A percentile compares a stretch with the other conserved stretches of the same genome.
Evolutionary conservation across 1,139 yeast genomes (phyloP).

Genomic region (Lipomyces yarrowii): DNA sequence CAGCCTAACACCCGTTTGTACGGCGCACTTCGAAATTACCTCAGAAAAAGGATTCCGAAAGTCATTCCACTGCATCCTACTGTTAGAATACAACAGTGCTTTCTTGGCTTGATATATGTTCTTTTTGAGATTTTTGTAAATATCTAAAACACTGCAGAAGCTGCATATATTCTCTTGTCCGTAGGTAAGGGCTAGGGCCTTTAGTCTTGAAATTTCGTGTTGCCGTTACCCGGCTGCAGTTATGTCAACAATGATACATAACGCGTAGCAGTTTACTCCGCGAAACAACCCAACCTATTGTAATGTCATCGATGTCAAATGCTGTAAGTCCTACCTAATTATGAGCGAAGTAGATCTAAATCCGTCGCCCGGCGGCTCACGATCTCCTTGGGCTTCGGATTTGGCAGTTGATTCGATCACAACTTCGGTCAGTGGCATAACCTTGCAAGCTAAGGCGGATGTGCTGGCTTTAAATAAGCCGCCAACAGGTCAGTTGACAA

Average conservation of each 20-base stretch:
- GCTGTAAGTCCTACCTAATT: background rate
- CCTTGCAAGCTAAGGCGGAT: slow-evolving; percentile 19
- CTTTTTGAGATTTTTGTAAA: background rate
- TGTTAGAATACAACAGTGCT: background rate
- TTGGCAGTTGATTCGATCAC: background rate
- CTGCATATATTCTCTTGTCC: too few species aligned
- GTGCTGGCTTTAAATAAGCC: slow-evolving; percentile 18
- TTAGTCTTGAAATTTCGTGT: background rate
- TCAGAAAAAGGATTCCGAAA: background rate
- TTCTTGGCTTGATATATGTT: too few species aligned
- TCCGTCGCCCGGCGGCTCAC: background rate
- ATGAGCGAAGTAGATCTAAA: background rate
- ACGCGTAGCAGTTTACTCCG: background rate
- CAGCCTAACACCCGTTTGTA: background rate
- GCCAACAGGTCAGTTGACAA: slow-evolving; percentile 15
- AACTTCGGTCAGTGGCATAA: slow-evolving; percentile 2
- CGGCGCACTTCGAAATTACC: background rate
- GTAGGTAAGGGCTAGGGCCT: background rate
- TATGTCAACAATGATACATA: background rate
- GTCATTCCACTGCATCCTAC: background rate
- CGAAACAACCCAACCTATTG: background rate
- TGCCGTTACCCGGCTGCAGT: background rate
- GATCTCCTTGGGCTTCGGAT: slow-evolving; percentile 13
- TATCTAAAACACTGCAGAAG: background rate
- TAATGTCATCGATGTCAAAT: background rate